A percentile compares a stretch with the other conserved stretches of the same genome.
phyloP scores from a whole-genome alignment of 2,329 filamentous ascomycete species.

The Fusarium sterilihyphosum region DNA sequence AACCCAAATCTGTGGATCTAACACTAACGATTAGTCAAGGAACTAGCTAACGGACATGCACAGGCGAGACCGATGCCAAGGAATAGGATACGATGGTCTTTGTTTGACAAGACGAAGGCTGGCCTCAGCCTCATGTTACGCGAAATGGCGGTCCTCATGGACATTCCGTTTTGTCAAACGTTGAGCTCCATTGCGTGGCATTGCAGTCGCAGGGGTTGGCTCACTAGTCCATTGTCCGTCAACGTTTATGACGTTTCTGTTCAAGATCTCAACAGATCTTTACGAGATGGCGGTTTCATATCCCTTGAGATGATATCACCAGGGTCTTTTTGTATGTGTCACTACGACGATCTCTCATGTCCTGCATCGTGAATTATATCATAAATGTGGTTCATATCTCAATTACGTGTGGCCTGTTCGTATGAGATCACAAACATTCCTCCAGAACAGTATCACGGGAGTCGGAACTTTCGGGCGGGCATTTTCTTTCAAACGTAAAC shows the following conservation, averaged over 20 bases:
- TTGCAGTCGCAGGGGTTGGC: conserved; percentile 21
- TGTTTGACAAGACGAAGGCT: conserved; percentile 8
- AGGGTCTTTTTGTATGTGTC: conserved; percentile 3
- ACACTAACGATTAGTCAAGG: not conserved
- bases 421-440: conserved; percentile 3
- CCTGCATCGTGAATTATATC: conserved; percentile 22
- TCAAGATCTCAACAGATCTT: conserved; percentile 6
- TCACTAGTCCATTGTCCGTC: not conserved
- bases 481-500: not conserved
- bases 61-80: conserved; percentile 34
- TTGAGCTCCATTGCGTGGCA: conserved; percentile 31
- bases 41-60: not conserved
- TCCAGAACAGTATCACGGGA: not conserved
- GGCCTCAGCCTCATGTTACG: conserved; percentile 15
- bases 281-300: conserved; percentile 33
- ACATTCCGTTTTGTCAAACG: conserved; percentile 17
- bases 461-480: not conserved
- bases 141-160: conserved; percentile 15
- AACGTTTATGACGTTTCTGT: conserved; percentile 26
- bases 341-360: conserved; percentile 13
- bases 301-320: conserved; percentile 32
- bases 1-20: conserved; percentile 42
- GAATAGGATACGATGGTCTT: conserved; percentile 25
- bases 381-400: conserved; percentile 30
- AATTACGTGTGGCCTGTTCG: not conserved